A percentile compares a stretch with the other conserved stretches of the same genome.
These are phyloP conservation scores for Bryopsis sp. DNA, from an alignment of 139 green algal species.

Conservation along the genomic window DNA sequence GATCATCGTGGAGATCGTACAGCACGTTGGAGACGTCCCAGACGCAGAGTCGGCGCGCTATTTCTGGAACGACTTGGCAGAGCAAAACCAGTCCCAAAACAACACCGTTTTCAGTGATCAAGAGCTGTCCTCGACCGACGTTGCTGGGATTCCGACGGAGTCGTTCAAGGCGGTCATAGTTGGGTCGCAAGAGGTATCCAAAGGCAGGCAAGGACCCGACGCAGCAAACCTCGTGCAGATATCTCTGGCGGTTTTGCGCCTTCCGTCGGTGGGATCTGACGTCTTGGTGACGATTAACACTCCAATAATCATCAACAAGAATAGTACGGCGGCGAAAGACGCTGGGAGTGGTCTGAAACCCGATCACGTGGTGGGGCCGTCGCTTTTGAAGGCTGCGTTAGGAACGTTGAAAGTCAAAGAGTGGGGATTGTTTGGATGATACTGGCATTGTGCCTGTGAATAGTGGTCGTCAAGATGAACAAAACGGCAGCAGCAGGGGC, in stretches of 20 bases:
- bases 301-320: constrained; percentile 33
- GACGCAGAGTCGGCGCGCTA: constrained; percentile 20
- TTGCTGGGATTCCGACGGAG: not conserved
- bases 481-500: too few relatives aligned
- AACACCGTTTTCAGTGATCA: constrained; percentile 21
- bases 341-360: constrained; percentile 28
- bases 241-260: constrained; percentile 33
- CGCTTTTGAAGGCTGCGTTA: constrained; percentile 33
- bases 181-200: constrained; percentile 33
- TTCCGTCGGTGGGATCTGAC: constrained; percentile 39
- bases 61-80: constrained; percentile 46
- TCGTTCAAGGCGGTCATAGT: constrained; percentile 15
- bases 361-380: constrained; percentile 12
- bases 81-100: constrained; percentile 31
- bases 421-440: constrained; percentile 42
- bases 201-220: constrained; percentile 20
- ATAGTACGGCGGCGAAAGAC: constrained; percentile 38
- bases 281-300: constrained; percentile 51
- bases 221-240: constrained; percentile 28
- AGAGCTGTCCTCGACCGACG: constrained; percentile 17
- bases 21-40: constrained; percentile 31
- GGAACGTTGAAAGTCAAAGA: constrained; percentile 36
- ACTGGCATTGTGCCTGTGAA: too few relatives aligned
- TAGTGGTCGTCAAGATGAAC: too few relatives aligned
- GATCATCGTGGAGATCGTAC: constrained; percentile 54